Conservation (phyloP, 352 stramenopile genomes). For the Phytophthora macrochlamydospora region DNA sequence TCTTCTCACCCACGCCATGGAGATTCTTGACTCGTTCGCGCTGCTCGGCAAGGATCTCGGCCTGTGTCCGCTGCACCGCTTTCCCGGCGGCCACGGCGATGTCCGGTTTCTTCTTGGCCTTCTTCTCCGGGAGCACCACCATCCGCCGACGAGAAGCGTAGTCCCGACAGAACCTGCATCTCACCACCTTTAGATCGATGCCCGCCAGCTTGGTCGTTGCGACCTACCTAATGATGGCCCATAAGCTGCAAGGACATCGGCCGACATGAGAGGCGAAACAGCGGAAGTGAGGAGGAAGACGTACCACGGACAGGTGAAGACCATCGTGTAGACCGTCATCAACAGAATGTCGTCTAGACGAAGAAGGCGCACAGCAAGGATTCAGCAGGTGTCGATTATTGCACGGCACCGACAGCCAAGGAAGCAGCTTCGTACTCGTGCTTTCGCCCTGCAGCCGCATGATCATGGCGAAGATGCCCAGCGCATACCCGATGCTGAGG, state of each 20-base stretch:
- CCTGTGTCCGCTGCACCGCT: constrained; percentile 65
- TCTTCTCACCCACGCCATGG: constrained; percentile 68
- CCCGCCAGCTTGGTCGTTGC: neutral
- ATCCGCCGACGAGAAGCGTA: constrained; percentile 56
- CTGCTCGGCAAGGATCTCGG: constrained; percentile 78
- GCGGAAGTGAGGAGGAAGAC: neutral
- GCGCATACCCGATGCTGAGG: constrained; percentile 53
- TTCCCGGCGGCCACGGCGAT: constrained; percentile 72
- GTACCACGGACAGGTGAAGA: constrained; percentile 83
- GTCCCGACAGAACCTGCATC: constrained; percentile 50
- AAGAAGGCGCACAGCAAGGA: too few species aligned
- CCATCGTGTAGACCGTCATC: constrained; percentile 80
- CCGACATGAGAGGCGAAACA: too few species aligned
- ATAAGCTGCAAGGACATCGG: constrained; percentile 44
- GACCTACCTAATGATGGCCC: constrained; percentile 72
- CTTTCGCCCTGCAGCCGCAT: constrained; percentile 53
- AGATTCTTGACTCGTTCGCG: constrained; percentile 68
- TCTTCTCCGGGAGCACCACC: constrained; percentile 69
- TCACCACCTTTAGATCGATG: too few species aligned
- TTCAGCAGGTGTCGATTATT: too few species aligned
- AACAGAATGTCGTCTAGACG: constrained; percentile 72
- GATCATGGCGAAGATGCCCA: constrained; percentile 63
- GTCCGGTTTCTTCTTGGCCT: constrained; percentile 77
- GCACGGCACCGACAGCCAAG: neutral
- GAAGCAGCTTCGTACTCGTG: constrained; percentile 44